Conservation (phyloP, 2,329 filamentous ascomycete genomes). For the Fusarium haematococcum region DNA sequence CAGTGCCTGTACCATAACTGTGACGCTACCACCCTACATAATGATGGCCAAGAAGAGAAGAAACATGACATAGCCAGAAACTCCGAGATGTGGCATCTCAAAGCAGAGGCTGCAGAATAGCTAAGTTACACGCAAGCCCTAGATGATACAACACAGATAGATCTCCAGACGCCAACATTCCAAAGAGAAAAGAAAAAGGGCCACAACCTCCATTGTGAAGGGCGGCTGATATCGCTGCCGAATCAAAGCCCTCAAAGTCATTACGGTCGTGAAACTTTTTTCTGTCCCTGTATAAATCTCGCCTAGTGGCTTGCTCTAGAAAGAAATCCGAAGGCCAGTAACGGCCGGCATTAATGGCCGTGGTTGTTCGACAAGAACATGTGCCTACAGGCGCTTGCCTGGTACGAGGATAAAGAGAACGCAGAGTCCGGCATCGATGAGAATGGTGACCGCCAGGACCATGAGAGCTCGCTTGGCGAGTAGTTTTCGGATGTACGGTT, state of each 20-base stretch:
- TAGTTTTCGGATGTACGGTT: slow-evolving; percentile 90
- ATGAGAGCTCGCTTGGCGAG: slow-evolving; percentile 86
- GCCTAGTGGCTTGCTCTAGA: slow-evolving; percentile 22
- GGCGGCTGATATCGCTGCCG: slow-evolving; percentile 30
- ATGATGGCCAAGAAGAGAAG: slow-evolving; percentile 26
- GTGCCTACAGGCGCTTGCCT: slow-evolving; percentile 77
- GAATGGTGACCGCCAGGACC: slow-evolving; percentile 78
- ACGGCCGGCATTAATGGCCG: slow-evolving; percentile 43
- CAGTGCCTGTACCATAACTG: slow-evolving; percentile 12
- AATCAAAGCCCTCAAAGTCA: slow-evolving; percentile 42
- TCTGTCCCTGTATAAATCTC: slow-evolving; percentile 29
- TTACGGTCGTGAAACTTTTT: slow-evolving; percentile 46
- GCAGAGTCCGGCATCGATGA: slow-evolving; percentile 85
- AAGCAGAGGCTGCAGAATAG: slow-evolving; percentile 30
- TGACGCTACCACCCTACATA: slow-evolving; percentile 13
- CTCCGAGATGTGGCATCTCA: slow-evolving; percentile 26
- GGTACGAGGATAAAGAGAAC: slow-evolving; percentile 96
- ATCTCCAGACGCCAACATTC: slow-evolving; percentile 42
- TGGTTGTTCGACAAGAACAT: not conserved
- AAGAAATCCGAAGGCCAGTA: slow-evolving; percentile 32
- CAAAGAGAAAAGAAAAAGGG: slow-evolving; percentile 31
- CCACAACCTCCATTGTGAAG: slow-evolving; percentile 24
- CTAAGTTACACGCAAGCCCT: slow-evolving; percentile 43
- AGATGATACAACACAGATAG: slow-evolving; percentile 40
- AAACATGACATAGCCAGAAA: slow-evolving; percentile 37